Base-by-base conservation (phyloP, 768 basidiomycete genomes). In the Rhizopogon sp. region DNA sequence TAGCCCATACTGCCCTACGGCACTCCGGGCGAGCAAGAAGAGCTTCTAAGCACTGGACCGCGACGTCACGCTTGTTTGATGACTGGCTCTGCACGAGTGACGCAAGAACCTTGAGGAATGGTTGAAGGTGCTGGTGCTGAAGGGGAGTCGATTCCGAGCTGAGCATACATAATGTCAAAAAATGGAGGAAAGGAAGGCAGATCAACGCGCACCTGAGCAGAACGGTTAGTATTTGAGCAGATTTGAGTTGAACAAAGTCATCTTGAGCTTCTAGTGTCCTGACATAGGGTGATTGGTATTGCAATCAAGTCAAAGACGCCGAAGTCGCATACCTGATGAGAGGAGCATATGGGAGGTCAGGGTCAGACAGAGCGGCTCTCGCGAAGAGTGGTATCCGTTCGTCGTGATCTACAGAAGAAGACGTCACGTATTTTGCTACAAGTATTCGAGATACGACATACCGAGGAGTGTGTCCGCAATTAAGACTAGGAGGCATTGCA, bases 201-300 rank as follows among this genome's bases (percentile, higher is more conserved):
- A 10, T 10, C 9, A 49, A 25, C 14, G 14, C 47, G 33, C 43
- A 87, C 87, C 88, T 85, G 39, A 96, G 80, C 22, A 98, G 79
- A 35, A 95, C 79, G 1, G 94, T 93, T 43, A 97, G 74, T 59
- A 98, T 88, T 64, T 96, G 90, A 0, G 88, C 80, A 10, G 88
- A 79, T 66, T 95, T 97, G 55, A 98, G 78, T 64, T 95, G 92
- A n/a, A 92, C 86, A 60, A 97, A 98, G 66, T 98, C 95, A 67
- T 98, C 97, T 61, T 86, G 87, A 11, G 87, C 82, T 39, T 90
- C 87, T 45, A 97, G 74, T 35, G 86, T 83, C 62, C 92, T 96
- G 60, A 28, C 52, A 33, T 28, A 33, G 54, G 22, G 70, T 58
- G 40, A 56, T 35, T 37, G n/a, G 41, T 17, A n/a, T 44, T 4